phyloP scores from a whole-genome alignment of 257 asterid species.

The Rehmannia glutinosa region DNA sequence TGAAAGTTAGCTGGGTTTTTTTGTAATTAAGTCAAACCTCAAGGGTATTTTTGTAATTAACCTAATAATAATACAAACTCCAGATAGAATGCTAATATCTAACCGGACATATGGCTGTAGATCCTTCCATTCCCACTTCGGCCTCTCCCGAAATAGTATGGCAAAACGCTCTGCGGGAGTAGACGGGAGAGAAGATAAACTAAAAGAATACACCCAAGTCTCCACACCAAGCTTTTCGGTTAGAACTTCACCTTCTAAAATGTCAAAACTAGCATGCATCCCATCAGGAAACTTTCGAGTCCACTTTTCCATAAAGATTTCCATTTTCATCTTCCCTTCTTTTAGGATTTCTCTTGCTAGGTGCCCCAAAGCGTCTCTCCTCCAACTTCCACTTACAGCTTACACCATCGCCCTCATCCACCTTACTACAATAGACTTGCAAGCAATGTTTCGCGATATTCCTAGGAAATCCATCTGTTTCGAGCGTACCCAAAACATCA shows the following conservation, averaged over 20 bases:
- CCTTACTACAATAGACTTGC: slow-evolving; percentile 47
- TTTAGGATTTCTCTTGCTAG: slow-evolving; percentile 66
- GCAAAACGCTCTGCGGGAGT: slow-evolving; percentile 71
- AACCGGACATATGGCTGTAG: slow-evolving; percentile 81
- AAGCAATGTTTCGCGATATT: slow-evolving; percentile 64
- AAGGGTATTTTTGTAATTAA: no score
- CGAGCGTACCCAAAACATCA: slow-evolving; percentile 59
- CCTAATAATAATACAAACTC: background rate
- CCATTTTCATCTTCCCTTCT: slow-evolving; percentile 67
- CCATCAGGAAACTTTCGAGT: slow-evolving; percentile 59
- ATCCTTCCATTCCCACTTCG: slow-evolving; percentile 93
- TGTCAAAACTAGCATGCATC: slow-evolving; percentile 50
- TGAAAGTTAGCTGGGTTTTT: no score
- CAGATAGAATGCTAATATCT: slow-evolving; percentile 3
- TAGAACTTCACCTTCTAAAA: slow-evolving; percentile 90
- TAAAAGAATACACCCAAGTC: slow-evolving; percentile 61
- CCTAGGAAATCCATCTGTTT: slow-evolving; percentile 67
- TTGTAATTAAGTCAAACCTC: no score
- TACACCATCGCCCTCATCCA: slow-evolving; percentile 40
- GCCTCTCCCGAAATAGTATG: slow-evolving; percentile 52
- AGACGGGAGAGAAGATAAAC: slow-evolving; percentile 69
- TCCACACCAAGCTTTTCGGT: slow-evolving; percentile 71
- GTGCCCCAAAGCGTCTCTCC: slow-evolving; percentile 57
- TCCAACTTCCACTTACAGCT: slow-evolving; percentile 64
- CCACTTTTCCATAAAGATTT: slow-evolving; percentile 74